These are phyloP conservation scores for Fraxinus velutina DNA, from an alignment of 305 asterid genomes.

Conservation along the genomic window DNA sequence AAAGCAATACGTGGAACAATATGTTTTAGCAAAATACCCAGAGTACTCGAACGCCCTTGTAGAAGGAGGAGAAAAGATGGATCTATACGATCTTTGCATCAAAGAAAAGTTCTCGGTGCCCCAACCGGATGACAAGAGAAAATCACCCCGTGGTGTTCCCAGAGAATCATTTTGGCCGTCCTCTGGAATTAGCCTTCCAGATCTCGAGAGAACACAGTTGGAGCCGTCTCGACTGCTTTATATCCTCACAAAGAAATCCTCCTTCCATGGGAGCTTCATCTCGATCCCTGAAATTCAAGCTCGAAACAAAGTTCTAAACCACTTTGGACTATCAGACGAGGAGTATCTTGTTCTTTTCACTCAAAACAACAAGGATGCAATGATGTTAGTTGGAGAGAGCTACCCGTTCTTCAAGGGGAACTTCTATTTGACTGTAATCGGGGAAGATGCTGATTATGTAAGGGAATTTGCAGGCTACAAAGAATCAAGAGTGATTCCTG, in stretches of 20 bases:
- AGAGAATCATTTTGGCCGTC: slow-evolving; percentile 31
- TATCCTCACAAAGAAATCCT: slow-evolving; percentile 57
- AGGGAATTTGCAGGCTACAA: slow-evolving; percentile 61
- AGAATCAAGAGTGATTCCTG: slow-evolving; percentile 55
- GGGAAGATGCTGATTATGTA: slow-evolving; percentile 49
- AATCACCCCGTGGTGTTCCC: slow-evolving; percentile 37
- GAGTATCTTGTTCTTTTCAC: slow-evolving; percentile 68
- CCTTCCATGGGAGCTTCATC: slow-evolving; percentile 56
- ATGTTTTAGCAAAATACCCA: slow-evolving; percentile 52
- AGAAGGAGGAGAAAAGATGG: slow-evolving; percentile 58
- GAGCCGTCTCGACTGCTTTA: slow-evolving; percentile 66
- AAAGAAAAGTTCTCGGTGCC: slow-evolving; percentile 43
- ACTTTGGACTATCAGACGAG: slow-evolving; percentile 63
- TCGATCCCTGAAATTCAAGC: slow-evolving; percentile 80
- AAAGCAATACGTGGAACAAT: slow-evolving; percentile 54
- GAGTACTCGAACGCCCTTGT: slow-evolving; percentile 54
- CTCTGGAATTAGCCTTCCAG: slow-evolving; percentile 46
- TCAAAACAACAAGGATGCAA: slow-evolving; percentile 58
- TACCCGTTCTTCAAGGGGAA: slow-evolving; percentile 70
- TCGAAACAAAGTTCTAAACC: slow-evolving; percentile 56
- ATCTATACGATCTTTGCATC: slow-evolving; percentile 47
- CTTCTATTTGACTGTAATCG: slow-evolving; percentile 44
- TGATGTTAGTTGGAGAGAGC: slow-evolving; percentile 81
- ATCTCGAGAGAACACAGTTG: slow-evolving; percentile 53
- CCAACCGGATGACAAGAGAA: slow-evolving; percentile 36